Conservation (phyloP, 106 monocot species). For the Dioscorea dumetorum region DNA sequence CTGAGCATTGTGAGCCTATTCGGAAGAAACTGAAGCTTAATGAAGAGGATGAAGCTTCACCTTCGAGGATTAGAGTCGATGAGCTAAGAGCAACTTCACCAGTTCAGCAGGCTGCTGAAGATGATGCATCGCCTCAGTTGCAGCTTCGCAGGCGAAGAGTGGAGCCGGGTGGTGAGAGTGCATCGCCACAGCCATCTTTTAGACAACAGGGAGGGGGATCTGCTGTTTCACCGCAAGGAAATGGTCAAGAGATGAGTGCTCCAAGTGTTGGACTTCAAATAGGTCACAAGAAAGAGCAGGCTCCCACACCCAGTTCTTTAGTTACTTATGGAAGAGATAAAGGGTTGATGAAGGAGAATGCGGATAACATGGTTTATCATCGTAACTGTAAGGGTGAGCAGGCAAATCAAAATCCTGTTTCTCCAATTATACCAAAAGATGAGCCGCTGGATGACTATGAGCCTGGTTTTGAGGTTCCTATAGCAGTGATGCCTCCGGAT, state of each 20-base stretch:
- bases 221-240: neutral
- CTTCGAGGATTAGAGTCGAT: constrained; percentile 1
- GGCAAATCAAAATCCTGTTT: neutral
- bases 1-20: constrained; percentile 7
- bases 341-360: constrained; percentile 3
- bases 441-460: constrained; percentile 1
- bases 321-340: constrained; percentile 7
- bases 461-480: constrained; percentile 14
- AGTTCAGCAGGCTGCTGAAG: constrained; percentile 14
- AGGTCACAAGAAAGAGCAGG: neutral
- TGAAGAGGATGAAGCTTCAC: constrained; percentile 4
- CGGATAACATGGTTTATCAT: neutral
- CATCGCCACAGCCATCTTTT: neutral
- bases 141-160: neutral
- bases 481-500: constrained; percentile 19
- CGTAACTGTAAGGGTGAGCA: neutral
- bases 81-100: neutral
- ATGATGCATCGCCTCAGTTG: neutral
- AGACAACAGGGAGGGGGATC: neutral
- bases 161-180: neutral
- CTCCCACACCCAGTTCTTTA: neutral
- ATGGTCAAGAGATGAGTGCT: constrained; percentile 1
- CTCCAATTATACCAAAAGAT: constrained; percentile 1
- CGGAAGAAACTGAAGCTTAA: constrained; percentile 18
- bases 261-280: neutral